Evolutionary conservation across 2,329 filamentous ascomycete genomes (phyloP).

Genomic region (Dactylellina cionopaga): DNA sequence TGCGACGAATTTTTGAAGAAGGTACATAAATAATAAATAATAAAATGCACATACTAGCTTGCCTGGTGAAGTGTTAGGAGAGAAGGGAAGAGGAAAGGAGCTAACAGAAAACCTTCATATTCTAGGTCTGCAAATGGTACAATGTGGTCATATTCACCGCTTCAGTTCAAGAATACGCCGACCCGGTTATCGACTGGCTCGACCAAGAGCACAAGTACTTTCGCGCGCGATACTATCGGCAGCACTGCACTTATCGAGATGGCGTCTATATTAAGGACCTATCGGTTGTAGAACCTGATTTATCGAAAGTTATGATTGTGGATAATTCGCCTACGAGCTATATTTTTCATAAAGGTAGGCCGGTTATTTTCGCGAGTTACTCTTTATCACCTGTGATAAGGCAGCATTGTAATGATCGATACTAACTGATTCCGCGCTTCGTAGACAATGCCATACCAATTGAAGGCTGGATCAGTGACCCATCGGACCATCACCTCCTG

Average conservation of each 20-base stretch:
- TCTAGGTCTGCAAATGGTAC: conserved; percentile 92
- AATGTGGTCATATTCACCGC: conserved; percentile 97
- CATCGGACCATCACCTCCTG: conserved; percentile 93
- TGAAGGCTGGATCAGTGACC: conserved; percentile 98
- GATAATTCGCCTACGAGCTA: conserved; percentile 99
- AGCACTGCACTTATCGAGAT: conserved; percentile 95
- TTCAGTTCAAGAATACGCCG: conserved; percentile 97
- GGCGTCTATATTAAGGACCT: conserved; percentile 98
- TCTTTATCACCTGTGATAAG: background rate
- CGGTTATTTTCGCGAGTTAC: too few species aligned
- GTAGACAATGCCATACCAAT: conserved; percentile 98
- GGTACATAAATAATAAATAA: conserved; percentile 64
- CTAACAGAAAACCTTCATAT: background rate
- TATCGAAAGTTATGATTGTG: conserved; percentile 98
- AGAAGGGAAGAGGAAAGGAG: background rate
- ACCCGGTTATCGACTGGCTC: conserved; percentile 98
- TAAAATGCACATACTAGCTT: background rate
- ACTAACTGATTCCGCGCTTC: background rate
- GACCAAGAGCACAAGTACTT: conserved; percentile 98
- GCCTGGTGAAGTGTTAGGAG: background rate
- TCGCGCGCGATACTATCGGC: conserved; percentile 89
- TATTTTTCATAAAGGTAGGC: conserved; percentile 95
- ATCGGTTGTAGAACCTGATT: conserved; percentile 91
- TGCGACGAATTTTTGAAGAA: conserved; percentile 96
- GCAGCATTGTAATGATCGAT: conserved; percentile 7